A percentile compares a stretch with the other conserved stretches of the same genome.
phyloP scores from a whole-genome alignment of 805 yeast genomes.

The Cyberlindnera euphorbiiphila region DNA sequence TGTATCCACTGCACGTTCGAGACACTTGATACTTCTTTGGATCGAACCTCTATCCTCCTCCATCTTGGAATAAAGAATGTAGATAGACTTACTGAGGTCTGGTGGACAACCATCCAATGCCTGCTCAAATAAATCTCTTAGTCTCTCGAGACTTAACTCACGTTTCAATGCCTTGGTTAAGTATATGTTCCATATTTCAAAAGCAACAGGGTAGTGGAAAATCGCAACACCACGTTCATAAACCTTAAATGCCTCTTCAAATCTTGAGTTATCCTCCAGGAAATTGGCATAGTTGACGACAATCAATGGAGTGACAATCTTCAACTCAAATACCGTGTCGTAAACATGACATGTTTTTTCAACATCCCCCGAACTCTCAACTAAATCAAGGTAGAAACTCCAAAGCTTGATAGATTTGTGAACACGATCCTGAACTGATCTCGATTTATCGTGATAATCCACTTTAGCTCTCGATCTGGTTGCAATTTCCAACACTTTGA shows the following conservation, averaged over 20 bases:
- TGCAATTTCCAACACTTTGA: constrained; percentile 39
- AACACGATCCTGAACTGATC: constrained; percentile 54
- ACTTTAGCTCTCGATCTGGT: constrained; percentile 36
- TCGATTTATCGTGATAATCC: constrained; percentile 37
- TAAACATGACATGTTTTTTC: constrained; percentile 40
- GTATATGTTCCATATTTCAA: constrained; percentile 71
- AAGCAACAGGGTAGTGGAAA: constrained; percentile 58
- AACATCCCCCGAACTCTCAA: constrained; percentile 51
- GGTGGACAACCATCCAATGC: constrained; percentile 51
- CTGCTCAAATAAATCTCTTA: constrained; percentile 73
- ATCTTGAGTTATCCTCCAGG: constrained; percentile 43
- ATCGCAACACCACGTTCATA: constrained; percentile 65
- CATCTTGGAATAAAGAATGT: constrained; percentile 52
- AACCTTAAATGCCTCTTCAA: constrained; percentile 49
- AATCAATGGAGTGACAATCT: constrained; percentile 64
- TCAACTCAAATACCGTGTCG: constrained; percentile 51
- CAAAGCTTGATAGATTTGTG: constrained; percentile 64
- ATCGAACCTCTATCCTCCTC: constrained; percentile 55
- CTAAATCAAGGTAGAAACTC: constrained; percentile 67
- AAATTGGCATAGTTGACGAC: constrained; percentile 65
- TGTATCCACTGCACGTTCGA: constrained; percentile 38
- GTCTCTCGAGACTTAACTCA: constrained; percentile 42
- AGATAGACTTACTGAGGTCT: constrained; percentile 44
- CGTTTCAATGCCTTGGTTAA: constrained; percentile 44
- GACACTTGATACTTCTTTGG: constrained; percentile 45